Percentiles rank a stretch among this genome's conserved stretches.
These are phyloP conservation scores for Coemansia sp. DNA, from an alignment of 192 early-diverging fungal genomes.

Conservation along the genomic window DNA sequence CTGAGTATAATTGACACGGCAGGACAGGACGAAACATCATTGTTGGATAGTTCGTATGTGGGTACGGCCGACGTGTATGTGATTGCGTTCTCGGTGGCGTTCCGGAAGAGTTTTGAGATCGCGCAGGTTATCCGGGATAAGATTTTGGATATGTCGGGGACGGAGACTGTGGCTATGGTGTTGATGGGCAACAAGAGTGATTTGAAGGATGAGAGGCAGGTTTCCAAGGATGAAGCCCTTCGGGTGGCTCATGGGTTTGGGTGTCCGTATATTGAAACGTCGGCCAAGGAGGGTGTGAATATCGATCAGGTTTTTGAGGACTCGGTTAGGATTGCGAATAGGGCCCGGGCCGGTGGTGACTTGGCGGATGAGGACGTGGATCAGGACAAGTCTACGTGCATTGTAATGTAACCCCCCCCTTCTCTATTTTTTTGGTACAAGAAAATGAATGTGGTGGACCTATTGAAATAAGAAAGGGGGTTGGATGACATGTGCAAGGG, in stretches of 20 bases:
- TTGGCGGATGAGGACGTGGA: not conserved
- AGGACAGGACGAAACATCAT: constrained; percentile 95
- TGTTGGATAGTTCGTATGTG: constrained; percentile 84
- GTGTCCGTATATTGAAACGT: constrained; percentile 83
- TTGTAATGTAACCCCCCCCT: constrained; percentile 6
- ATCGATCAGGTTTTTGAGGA: constrained; percentile 55
- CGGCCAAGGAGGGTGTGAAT: constrained; percentile 88
- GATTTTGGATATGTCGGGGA: constrained; percentile 86
- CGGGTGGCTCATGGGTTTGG: constrained; percentile 75
- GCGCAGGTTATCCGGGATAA: constrained; percentile 86
- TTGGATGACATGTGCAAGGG: too few species aligned
- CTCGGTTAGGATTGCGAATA: constrained; percentile 28
- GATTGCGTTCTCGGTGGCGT: constrained; percentile 87
- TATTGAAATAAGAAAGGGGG: too few species aligned
- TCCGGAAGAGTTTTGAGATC: constrained; percentile 83
- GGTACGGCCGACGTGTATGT: constrained; percentile 93
- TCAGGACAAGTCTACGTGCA: constrained; percentile 30
- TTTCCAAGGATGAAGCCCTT: constrained; percentile 72
- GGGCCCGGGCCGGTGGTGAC: constrained; percentile 17
- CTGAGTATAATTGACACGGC: constrained; percentile 94
- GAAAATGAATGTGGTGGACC: constrained; percentile 2
- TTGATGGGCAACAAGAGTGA: constrained; percentile 94
- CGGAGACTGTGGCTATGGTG: constrained; percentile 83
- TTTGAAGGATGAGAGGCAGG: constrained; percentile 61
- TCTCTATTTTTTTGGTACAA: constrained; percentile 1